Conservation (phyloP, 768 basidiomycete genomes). For the Pisolithus tinctorius region DNA sequence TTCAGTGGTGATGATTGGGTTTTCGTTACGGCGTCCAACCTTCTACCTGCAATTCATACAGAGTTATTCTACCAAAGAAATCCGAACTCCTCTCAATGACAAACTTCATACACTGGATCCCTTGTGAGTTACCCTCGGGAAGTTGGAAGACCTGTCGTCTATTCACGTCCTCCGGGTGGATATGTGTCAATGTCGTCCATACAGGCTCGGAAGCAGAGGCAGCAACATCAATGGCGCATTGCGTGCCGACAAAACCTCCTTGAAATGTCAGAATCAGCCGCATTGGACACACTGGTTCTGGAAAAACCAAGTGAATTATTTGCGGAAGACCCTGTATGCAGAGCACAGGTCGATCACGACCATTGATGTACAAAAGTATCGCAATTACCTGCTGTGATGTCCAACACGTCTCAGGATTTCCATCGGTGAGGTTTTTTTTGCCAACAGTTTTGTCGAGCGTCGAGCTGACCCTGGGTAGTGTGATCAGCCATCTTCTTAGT, state of each 20-base stretch:
- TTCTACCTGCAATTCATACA: conserved; percentile 53
- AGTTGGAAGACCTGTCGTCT: conserved; percentile 63
- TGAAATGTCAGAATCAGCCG: conserved; percentile 66
- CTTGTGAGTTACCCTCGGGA: conserved; percentile 8
- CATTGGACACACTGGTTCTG: conserved; percentile 44
- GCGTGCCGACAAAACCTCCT: conserved; percentile 77
- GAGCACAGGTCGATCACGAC: conserved; percentile 1
- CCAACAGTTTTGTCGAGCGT: conserved; percentile 66
- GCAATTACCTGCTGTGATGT: conserved; percentile 64
- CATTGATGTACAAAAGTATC: not conserved
- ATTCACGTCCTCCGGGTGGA: conserved; percentile 81
- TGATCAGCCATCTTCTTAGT: conserved; percentile 3
- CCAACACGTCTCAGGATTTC: conserved; percentile 78
- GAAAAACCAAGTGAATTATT: conserved; percentile 61
- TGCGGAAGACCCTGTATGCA: conserved; percentile 65
- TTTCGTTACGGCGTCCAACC: conserved; percentile 9
- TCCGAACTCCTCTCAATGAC: conserved; percentile 79
- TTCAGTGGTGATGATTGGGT: no score
- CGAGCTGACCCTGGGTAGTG: conserved; percentile 60
- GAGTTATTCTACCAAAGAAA: conserved; percentile 74
- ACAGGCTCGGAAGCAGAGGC: conserved; percentile 25
- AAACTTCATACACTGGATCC: conserved; percentile 47
- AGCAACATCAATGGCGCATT: conserved; percentile 45
- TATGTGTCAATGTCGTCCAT: conserved; percentile 46
- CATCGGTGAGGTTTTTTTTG: conserved; percentile 65